Percentiles rank a stretch among this genome's conserved stretches.
These are phyloP conservation scores for Furcasterigmium furcatum DNA, from an alignment of 2,329 filamentous ascomycete species.

Conservation along the genomic window DNA sequence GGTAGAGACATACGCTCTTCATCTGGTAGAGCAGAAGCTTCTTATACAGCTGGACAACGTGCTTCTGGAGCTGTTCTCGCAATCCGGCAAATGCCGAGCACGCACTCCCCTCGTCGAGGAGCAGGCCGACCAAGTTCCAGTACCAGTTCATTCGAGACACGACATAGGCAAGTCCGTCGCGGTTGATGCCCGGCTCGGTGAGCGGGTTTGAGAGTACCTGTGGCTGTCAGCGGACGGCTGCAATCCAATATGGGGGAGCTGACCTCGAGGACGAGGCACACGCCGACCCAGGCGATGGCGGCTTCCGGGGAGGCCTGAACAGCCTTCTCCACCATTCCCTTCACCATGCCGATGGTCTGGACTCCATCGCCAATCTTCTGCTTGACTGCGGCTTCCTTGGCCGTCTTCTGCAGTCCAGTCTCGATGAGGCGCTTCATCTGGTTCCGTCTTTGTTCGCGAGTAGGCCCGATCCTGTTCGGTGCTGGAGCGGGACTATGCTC, in stretches of 20 bases:
- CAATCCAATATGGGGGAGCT: not conserved
- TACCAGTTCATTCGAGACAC: slow-evolving; percentile 33
- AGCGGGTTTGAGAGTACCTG: slow-evolving; percentile 25
- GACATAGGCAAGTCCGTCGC: slow-evolving; percentile 28
- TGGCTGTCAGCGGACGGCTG: not conserved
- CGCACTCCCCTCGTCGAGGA: slow-evolving; percentile 20
- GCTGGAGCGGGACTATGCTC: not conserved
- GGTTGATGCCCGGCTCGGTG: slow-evolving; percentile 20
- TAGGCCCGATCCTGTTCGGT: not conserved
- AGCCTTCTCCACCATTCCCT: slow-evolving; percentile 18
- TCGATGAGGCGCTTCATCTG: slow-evolving; percentile 26
- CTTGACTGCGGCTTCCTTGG: slow-evolving; percentile 18
- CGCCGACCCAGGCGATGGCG: slow-evolving; percentile 30
- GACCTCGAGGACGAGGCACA: slow-evolving; percentile 29
- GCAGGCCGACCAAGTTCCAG: slow-evolving; percentile 23
- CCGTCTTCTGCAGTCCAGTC: slow-evolving; percentile 20
- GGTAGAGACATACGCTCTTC: slow-evolving; percentile 32
- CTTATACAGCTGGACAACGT: slow-evolving; percentile 30
- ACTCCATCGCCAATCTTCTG: slow-evolving; percentile 16
- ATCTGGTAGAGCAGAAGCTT: slow-evolving; percentile 34
- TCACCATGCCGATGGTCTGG: slow-evolving; percentile 17
- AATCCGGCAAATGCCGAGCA: slow-evolving; percentile 7
- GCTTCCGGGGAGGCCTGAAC: slow-evolving; percentile 25
- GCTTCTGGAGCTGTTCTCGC: slow-evolving; percentile 10
- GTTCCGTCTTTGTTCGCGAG: slow-evolving; percentile 2